Base-by-base conservation (phyloP, 768 basidiomycete species). In the Chlorophyllum brunneum region DNA sequence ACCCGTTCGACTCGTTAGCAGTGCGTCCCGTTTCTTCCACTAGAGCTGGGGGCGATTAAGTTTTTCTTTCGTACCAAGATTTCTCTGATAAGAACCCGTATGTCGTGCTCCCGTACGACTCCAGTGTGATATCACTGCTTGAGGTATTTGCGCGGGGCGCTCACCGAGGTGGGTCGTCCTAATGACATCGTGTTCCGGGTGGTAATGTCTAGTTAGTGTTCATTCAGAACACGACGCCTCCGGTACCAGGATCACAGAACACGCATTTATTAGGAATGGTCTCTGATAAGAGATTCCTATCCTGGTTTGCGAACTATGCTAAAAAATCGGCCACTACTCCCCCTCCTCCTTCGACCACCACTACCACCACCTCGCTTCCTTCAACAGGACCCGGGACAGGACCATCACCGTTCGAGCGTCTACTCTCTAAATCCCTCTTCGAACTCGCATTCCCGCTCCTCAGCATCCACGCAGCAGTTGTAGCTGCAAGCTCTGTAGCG, bases 51-150 rank as follows among this genome's bases (percentile, higher is more conserved):
- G 8, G 15, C n/a, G 11, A 24, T 11, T 10, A 27, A 10, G 8
- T 41, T 34, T n/a, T 11, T 29, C 7, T 33, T 11, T n/a, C 24
- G n/a, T n/a, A n/a, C n/a, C n/a, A n/a, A 92, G 90, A 92, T 66
- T 72, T 92, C 29, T 92, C 90, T 10, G 86, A 90, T 66, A 92
- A 92, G 74, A 92, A 92, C 55, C 84, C 86, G 7, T 72, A 91
- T 26, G 78, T 86, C 48, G 72, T 71, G 18, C 64, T 90, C 5
- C 76, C 83, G 0, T 67, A 86, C 53, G 77, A 83, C 37, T 85
- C 88, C 2, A 84, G 76, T 2, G 60, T 88, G 20, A 64, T 89
- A 10, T 77, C 81, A 2, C 68, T 92, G 1, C 67, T 92, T 4
- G 74, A 76, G 39, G 62, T 84, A 3, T 91, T 92, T 61, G 78